A percentile compares a stretch with the other conserved stretches of the same genome.
Conservation (phyloP, 2,329 filamentous ascomycete genomes). For the Hansfordia pulvinata region DNA sequence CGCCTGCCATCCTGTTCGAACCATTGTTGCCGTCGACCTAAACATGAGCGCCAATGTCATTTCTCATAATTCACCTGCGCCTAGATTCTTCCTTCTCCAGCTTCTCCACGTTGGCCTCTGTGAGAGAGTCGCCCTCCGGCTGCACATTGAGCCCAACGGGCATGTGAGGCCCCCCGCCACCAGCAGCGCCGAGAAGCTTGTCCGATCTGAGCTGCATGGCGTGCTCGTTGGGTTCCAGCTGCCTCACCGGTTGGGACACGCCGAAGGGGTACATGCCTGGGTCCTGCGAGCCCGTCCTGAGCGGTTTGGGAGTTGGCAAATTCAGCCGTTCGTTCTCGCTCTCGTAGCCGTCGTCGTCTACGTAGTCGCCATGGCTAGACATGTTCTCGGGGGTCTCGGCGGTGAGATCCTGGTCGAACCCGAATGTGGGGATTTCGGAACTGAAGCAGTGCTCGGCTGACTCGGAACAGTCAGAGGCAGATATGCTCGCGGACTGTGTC, state of each 20-base stretch:
- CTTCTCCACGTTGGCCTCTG: constrained; percentile 38
- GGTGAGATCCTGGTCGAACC: constrained; percentile 3
- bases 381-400: constrained; percentile 8
- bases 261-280: constrained; percentile 24
- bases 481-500: constrained; percentile 10
- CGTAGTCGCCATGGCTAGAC: constrained; percentile 2
- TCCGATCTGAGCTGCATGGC: constrained; percentile 29
- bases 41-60: too few species aligned
- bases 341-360: background rate
- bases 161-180: constrained; percentile 16
- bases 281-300: constrained; percentile 23
- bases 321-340: constrained; percentile 7
- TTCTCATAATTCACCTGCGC: too few species aligned
- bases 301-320: constrained; percentile 24
- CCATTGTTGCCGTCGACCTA: too few species aligned
- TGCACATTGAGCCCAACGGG: constrained; percentile 5
- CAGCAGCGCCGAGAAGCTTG: constrained; percentile 32
- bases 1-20: too few species aligned
- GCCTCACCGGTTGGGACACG: constrained; percentile 14
- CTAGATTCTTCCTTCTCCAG: constrained; percentile 23
- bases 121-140: constrained; percentile 30
- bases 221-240: constrained; percentile 20
- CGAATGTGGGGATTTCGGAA: constrained; percentile 9
- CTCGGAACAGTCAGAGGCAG: constrained; percentile 31
- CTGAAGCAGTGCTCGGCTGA: constrained; percentile 24